Evolutionary conservation across 768 basidiomycete species (phyloP), one percentile per base, ranked within the genome.

Genomic region (Amanita inopinata): DNA sequence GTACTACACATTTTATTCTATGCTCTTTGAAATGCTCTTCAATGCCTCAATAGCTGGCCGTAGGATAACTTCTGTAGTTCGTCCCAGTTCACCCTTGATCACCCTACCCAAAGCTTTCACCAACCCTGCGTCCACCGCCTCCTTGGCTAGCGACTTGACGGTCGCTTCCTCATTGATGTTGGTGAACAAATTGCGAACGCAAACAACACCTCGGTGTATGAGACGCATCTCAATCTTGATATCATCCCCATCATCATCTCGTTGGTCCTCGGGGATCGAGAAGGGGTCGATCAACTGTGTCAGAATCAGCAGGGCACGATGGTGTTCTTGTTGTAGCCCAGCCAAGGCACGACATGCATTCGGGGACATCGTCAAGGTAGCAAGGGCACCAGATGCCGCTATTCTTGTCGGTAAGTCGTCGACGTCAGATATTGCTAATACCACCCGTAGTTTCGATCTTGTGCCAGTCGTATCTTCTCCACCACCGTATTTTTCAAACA

Each of bases 301-400:
- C 32, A 94, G 62, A 39, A 88, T 73, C 2, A 69, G 58, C n/a
- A 88, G 61, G 5, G 80, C 71, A 31, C 78, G 71, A 46, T 73
- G 74, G 23, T 71, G 72, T 45, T 86, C 80, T 33, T 61, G 61
- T 54, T 89, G 79, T 19, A 91, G 71, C 24, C 67, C 64, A 11
- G 80, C 55, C n/a, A 94, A 61, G 2, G 69, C 63, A 4, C 60
- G 56, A 54, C 88, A 91, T 8, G 77, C 78, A 22, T 62, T 62
- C 1, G 70, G 66, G 0, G 79, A 73, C 18, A 70, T 66, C 1
- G 83, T 83, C 42, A 99, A 61, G 20, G 80, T 82, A 3, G 94
- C 91, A 30, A 97, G 65, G 2, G 91, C 86, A 12, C 93, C 94
- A 0, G 87, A 80, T 1, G 93, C 89, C n/a, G 94, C 94, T 11